A percentile compares a stretch with the other conserved stretches of the same genome.
These are phyloP conservation scores for Talaromyces islandicus DNA, from an alignment of 2,329 filamentous ascomycete genomes.

Conservation along the genomic window DNA sequence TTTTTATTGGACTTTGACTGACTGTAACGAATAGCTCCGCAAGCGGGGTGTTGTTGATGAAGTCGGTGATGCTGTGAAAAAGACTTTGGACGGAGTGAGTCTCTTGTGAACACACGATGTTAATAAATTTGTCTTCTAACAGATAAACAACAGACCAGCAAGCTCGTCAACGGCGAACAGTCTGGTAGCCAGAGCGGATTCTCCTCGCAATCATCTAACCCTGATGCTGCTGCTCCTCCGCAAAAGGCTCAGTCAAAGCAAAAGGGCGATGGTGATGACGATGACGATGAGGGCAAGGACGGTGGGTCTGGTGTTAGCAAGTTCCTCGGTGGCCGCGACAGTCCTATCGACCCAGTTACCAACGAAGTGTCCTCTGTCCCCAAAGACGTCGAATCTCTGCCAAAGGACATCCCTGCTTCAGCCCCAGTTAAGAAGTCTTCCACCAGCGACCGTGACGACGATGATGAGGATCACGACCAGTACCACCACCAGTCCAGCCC, in stretches of 20 bases:
- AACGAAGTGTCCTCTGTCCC: background rate
- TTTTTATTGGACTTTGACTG: background rate
- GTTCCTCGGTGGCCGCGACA: background rate
- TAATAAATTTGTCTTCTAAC: background rate
- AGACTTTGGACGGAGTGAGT: constrained; percentile 3
- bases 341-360: background rate
- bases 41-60: constrained; percentile 8
- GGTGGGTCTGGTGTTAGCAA: background rate
- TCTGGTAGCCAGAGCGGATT: constrained; percentile 9
- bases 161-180: constrained; percentile 7
- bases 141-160: background rate
- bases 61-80: background rate
- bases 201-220: constrained; percentile 15
- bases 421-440: background rate
- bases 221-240: constrained; percentile 8
- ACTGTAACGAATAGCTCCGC: constrained; percentile 2
- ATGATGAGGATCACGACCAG: background rate
- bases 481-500: background rate
- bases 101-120: no score
- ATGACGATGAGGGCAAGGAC: background rate
- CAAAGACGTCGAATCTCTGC: background rate
- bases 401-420: background rate
- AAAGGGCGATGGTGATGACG: background rate
- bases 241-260: background rate
- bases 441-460: background rate